Evolutionary conservation across 345 rosid species (phyloP).

Genomic region (Eucalyptus guilfoylei): DNA sequence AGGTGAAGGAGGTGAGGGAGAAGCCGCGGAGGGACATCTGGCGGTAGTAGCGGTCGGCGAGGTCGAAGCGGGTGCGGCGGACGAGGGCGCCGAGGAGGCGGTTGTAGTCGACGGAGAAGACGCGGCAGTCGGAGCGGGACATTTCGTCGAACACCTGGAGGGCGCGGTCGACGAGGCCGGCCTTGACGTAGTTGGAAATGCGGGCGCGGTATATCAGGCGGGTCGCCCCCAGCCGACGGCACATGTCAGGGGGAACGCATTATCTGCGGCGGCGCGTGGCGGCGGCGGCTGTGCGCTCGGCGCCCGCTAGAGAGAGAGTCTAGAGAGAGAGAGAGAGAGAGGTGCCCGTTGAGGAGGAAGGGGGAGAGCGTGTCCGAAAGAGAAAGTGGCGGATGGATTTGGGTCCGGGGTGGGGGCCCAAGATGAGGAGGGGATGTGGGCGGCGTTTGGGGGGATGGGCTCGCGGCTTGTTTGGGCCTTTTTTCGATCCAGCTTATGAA

Average conservation of each 20-base stretch:
- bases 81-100: constrained; percentile 80
- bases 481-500: background rate
- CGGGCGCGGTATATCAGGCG: constrained; percentile 83
- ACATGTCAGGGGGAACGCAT: constrained; percentile 59
- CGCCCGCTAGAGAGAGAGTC: background rate
- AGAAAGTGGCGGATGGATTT: background rate
- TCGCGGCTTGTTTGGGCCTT: background rate
- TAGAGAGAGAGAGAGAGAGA: background rate
- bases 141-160: constrained; percentile 83
- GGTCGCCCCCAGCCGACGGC: constrained; percentile 67
- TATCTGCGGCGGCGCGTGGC: background rate
- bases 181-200: constrained; percentile 44
- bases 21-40: constrained; percentile 60
- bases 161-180: constrained; percentile 72
- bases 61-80: constrained; percentile 47
- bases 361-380: background rate
- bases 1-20: constrained; percentile 73
- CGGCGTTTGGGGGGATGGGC: background rate
- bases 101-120: constrained; percentile 70
- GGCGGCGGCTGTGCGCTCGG: background rate
- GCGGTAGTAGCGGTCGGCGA: constrained; percentile 50
- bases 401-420: background rate
- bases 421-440: background rate
- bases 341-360: background rate
- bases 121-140: constrained; percentile 67